Evolutionary conservation across 1,139 yeast species (phyloP), one percentile per base, ranked within the genome.

Genomic region (Nadsonia commutata): DNA sequence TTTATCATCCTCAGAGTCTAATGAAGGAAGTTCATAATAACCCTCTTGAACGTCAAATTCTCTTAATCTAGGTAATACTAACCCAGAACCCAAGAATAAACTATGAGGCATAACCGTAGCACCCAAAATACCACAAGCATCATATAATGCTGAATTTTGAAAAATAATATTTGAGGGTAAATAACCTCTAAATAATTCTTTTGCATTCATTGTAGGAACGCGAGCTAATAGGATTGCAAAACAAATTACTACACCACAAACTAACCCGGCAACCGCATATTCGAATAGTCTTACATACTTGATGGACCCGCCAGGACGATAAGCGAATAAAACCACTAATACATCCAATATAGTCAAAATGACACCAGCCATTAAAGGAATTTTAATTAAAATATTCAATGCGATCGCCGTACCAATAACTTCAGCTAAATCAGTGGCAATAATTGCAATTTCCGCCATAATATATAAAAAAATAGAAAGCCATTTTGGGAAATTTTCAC

Each of bases 71-170:
- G 96, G 81, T 59, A 88, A 95, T 8, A 90, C 97, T 46, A 90
- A 70, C 1, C 96, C 95, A 0, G 94, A 82, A 1, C 98, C 98
- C 45, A 90, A 67, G 57, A 83, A 90, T 39, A 90, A 67, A 1
- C 94, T 81, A 60, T 90, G 98, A 2, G 98, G 98, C 98, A 90
- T 90, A 23, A 90, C 94, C 1, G 97, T 93, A 22, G 97, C 96
- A 18, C 98, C 98, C 44, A 90, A 67, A 44, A 90, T 82, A 19
- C 96, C 97, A 52, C 94, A 77, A 43, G 95, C 78, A 38, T 85
- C 67, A 57, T 83, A 90, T 39, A 88, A 66, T 0, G 96, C 97
- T 36, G 83, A 79, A 47, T 79, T 76, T 45, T 84, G 83, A 36
- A 85, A 70, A 17, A 85, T 76, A 43, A 76, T 74, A 31, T 64